phyloP scores from a whole-genome alignment of 2,329 filamentous ascomycete genomes.

The Xylariomycetidae sp. region DNA sequence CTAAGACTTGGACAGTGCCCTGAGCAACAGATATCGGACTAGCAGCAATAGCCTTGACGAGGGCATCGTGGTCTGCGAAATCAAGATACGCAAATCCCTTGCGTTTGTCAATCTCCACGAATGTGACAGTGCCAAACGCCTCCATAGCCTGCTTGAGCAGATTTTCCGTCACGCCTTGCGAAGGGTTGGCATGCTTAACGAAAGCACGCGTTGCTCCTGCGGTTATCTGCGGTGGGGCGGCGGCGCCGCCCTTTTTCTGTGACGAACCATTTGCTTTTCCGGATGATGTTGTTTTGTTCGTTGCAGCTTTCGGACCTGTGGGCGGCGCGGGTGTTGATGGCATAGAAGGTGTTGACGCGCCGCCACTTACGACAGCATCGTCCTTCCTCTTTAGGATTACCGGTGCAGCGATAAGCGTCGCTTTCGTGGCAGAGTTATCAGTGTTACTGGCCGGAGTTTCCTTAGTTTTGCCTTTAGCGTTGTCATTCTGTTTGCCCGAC shows the following conservation, averaged over 20 bases:
- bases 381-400: constrained; percentile 27
- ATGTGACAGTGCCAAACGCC: constrained; percentile 67
- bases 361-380: constrained; percentile 9
- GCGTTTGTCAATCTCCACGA: constrained; percentile 88
- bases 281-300: constrained; percentile 15
- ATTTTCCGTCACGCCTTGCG: constrained; percentile 84
- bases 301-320: constrained; percentile 23
- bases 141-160: constrained; percentile 71
- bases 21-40: constrained; percentile 80
- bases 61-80: constrained; percentile 67
- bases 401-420: constrained; percentile 21
- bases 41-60: constrained; percentile 75
- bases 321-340: constrained; percentile 27
- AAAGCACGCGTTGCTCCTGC: constrained; percentile 63
- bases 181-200: constrained; percentile 79
- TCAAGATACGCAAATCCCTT: constrained; percentile 94
- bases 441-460: constrained; percentile 10
- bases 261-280: constrained; percentile 16
- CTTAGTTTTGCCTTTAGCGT: constrained; percentile 23
- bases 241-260: constrained; percentile 28
- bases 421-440: constrained; percentile 20
- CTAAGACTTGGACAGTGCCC: constrained; percentile 80
- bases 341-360: constrained; percentile 18
- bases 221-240: constrained; percentile 24
- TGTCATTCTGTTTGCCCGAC: constrained; percentile 24